A percentile compares a stretch with the other conserved stretches of the same genome.
phyloP scores from a whole-genome alignment of 345 rosid genomes.

The Bretschneidera sinensis region DNA sequence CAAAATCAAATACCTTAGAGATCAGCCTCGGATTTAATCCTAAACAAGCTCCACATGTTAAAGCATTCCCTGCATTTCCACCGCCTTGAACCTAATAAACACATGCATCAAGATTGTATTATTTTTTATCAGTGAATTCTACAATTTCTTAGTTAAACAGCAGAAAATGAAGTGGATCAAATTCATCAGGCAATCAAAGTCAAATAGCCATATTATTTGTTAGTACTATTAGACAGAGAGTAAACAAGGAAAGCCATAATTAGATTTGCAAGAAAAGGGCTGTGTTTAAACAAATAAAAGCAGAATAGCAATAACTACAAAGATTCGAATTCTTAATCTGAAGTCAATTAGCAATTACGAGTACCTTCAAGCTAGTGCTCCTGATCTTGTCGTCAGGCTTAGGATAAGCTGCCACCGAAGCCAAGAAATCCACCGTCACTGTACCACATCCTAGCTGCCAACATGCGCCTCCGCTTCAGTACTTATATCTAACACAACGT shows the following conservation, averaged over 20 bases:
- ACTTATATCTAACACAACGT: neutral
- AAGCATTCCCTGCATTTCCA: conserved; percentile 67
- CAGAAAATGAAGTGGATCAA: too few relatives aligned
- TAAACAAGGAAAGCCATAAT: too few relatives aligned
- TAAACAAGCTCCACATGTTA: conserved; percentile 57
- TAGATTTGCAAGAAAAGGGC: too few relatives aligned
- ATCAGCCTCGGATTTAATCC: conserved; percentile 58
- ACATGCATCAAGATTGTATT: neutral
- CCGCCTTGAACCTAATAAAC: conserved; percentile 61
- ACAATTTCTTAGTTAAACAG: too few relatives aligned
- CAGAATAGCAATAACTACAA: too few relatives aligned
- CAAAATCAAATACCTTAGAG: conserved; percentile 39
- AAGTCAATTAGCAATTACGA: too few relatives aligned
- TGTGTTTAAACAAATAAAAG: too few relatives aligned
- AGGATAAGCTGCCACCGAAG: conserved; percentile 69
- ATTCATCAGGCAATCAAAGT: too few relatives aligned
- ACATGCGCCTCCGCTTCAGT: conserved; percentile 3
- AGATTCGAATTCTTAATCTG: too few relatives aligned
- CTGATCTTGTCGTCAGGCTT: conserved; percentile 89
- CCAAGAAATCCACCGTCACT: conserved; percentile 58
- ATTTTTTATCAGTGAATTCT: too few relatives aligned
- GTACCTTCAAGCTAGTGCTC: conserved; percentile 66
- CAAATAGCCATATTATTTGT: neutral
- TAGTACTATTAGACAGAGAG: too few relatives aligned
- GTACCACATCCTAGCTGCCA: conserved; percentile 74